Conservation (phyloP, 495 filamentous ascomycete species). For the Podospora bellae-mahoneyi region DNA sequence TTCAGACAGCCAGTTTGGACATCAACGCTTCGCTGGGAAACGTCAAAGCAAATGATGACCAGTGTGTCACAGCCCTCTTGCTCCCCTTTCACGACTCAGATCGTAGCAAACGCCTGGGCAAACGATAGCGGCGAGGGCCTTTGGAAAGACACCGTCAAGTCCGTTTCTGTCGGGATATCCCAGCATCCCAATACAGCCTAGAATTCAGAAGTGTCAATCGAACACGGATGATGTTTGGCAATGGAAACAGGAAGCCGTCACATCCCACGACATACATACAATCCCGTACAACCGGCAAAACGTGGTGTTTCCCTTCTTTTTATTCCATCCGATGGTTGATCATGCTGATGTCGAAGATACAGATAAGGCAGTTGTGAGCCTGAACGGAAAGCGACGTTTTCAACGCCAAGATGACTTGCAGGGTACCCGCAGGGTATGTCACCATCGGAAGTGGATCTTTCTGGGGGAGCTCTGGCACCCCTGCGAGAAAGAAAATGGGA, state of each 20-base stretch:
- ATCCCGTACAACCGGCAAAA: not conserved
- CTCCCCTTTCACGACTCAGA: slow-evolving; percentile 4
- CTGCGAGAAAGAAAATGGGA: not conserved
- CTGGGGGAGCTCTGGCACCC: not conserved
- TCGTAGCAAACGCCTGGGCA: not conserved
- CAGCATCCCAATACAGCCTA: not conserved
- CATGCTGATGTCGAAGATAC: not conserved
- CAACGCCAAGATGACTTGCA: not conserved
- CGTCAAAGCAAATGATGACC: not conserved
- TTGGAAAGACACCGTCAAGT: not conserved
- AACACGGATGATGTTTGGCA: not conserved
- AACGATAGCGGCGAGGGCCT: slow-evolving; percentile 1
- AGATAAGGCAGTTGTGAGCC: not conserved
- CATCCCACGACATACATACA: not conserved
- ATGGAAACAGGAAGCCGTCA: not conserved
- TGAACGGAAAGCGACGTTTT: slow-evolving; percentile 1
- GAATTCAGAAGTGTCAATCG: slow-evolving; percentile 8
- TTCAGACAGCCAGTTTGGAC: not conserved
- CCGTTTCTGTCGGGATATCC: not conserved
- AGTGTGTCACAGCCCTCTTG: not conserved
- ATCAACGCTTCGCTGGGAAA: not conserved
- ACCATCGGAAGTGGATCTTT: slow-evolving; percentile 7
- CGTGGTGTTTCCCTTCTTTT: not conserved
- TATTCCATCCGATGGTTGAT: not conserved
- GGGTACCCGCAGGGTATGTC: slow-evolving; percentile 1